phyloP scores from a whole-genome alignment of 1,284 basidiomycete genomes.

The Sutorius eximius region DNA sequence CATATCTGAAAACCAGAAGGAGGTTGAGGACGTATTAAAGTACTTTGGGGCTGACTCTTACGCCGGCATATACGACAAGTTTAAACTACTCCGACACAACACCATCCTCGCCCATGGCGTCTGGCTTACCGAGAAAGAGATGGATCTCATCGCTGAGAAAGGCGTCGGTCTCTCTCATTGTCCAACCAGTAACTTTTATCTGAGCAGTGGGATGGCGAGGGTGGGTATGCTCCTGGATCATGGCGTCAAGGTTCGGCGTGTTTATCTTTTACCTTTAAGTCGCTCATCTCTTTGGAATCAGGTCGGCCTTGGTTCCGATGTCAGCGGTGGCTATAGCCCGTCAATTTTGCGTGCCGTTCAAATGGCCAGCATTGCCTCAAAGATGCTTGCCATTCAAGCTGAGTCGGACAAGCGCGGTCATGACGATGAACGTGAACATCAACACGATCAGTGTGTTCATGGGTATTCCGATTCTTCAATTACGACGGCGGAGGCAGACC shows the following conservation, averaged over 20 bases:
- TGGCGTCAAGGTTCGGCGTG: constrained; percentile 73
- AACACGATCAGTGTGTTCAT: constrained; percentile 1
- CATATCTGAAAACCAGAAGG: constrained; percentile 81
- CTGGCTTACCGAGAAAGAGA: constrained; percentile 74
- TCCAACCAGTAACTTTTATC: constrained; percentile 90
- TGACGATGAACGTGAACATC: constrained; percentile 7
- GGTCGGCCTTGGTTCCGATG: constrained; percentile 90
- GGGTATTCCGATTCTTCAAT: not conserved
- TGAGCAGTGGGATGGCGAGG: constrained; percentile 80
- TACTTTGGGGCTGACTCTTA: constrained; percentile 73
- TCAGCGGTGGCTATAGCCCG: constrained; percentile 84
- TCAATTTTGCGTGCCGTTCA: constrained; percentile 85
- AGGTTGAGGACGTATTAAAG: constrained; percentile 66
- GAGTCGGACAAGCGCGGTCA: constrained; percentile 7
- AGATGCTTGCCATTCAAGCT: constrained; percentile 57
- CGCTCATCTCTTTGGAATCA: constrained; percentile 31
- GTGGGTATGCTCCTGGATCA: constrained; percentile 79
- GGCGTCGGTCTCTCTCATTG: constrained; percentile 88
- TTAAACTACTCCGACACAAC: constrained; percentile 72
- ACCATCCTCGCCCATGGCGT: constrained; percentile 93
- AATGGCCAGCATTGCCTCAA: constrained; percentile 82
- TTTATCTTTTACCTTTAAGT: not conserved
- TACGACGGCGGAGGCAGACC: constrained; percentile 3
- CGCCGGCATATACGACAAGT: constrained; percentile 80
- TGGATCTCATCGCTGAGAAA: constrained; percentile 66